phyloP scores from a whole-genome alignment of 1,139 yeast species.

The Magnusiomyces fungicola region DNA sequence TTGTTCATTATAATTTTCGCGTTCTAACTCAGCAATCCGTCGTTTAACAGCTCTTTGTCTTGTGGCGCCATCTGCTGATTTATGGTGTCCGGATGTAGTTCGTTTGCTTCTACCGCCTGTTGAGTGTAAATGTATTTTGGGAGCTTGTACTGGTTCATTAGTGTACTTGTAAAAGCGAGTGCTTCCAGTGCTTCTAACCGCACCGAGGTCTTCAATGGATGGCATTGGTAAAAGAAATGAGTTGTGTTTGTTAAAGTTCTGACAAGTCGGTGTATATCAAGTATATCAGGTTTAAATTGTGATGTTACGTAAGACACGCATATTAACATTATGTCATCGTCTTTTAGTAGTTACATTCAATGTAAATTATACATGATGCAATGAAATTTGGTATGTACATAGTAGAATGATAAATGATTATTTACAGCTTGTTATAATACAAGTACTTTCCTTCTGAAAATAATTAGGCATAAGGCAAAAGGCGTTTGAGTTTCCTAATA shows the following conservation, averaged over 20 bases:
- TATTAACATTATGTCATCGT: too few relatives aligned
- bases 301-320: too few relatives aligned
- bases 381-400: too few relatives aligned
- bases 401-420: too few relatives aligned
- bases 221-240: slow-evolving; percentile 15
- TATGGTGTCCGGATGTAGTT: slow-evolving; percentile 9
- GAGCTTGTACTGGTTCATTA: background rate
- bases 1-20: slow-evolving; percentile 36
- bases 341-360: too few relatives aligned
- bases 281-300: too few relatives aligned
- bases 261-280: too few relatives aligned
- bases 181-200: slow-evolving; percentile 7
- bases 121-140: background rate
- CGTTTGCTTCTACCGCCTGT: slow-evolving; percentile 13
- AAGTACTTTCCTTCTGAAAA: background rate
- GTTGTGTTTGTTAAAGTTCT: too few relatives aligned
- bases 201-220: slow-evolving; percentile 15
- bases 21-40: slow-evolving; percentile 35
- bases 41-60: slow-evolving; percentile 26
- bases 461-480: slow-evolving; percentile 30
- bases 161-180: slow-evolving; percentile 12
- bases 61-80: slow-evolving; percentile 18
- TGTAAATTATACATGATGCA: too few relatives aligned
- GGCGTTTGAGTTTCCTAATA: slow-evolving; percentile 46
- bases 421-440: too few relatives aligned